These are phyloP conservation scores for Ogataea minuta DNA, from an alignment of 805 yeast species.

Conservation along the genomic window DNA sequence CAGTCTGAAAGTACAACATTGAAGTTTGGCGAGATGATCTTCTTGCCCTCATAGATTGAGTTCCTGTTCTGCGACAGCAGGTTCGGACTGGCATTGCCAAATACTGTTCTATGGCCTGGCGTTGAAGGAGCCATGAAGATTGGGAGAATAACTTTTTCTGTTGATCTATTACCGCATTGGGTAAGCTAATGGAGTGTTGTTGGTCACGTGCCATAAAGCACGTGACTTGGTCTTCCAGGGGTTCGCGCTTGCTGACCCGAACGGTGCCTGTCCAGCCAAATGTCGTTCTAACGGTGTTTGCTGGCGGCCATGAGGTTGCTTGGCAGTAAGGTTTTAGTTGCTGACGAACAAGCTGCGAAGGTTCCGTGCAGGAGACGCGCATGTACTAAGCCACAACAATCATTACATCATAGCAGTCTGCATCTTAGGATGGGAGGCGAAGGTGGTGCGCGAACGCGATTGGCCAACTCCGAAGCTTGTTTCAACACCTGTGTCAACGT, in stretches of 20 bases:
- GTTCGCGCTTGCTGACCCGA: no score
- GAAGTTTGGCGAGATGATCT: constrained; percentile 35
- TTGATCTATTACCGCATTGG: constrained; percentile 12
- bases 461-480: neutral
- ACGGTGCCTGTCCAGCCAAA: no score
- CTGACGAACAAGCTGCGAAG: no score
- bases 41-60: constrained; percentile 31
- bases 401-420: neutral
- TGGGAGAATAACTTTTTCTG: constrained; percentile 6
- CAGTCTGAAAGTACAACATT: constrained; percentile 37
- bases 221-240: no score
- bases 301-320: neutral
- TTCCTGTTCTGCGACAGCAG: constrained; percentile 26
- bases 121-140: constrained; percentile 16
- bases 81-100: constrained; percentile 34
- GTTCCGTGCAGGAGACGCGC: constrained; percentile 7
- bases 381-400: constrained; percentile 3
- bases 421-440: neutral
- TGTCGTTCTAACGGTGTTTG: no score
- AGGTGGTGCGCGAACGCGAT: neutral
- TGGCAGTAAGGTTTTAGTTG: no score
- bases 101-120: constrained; percentile 31
- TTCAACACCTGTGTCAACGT: no score
- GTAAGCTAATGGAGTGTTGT: constrained; percentile 5
- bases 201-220: constrained; percentile 5